phyloP scores from a whole-genome alignment of 2,329 filamentous ascomycete species.

The Fonsecaea pedrosoi region DNA sequence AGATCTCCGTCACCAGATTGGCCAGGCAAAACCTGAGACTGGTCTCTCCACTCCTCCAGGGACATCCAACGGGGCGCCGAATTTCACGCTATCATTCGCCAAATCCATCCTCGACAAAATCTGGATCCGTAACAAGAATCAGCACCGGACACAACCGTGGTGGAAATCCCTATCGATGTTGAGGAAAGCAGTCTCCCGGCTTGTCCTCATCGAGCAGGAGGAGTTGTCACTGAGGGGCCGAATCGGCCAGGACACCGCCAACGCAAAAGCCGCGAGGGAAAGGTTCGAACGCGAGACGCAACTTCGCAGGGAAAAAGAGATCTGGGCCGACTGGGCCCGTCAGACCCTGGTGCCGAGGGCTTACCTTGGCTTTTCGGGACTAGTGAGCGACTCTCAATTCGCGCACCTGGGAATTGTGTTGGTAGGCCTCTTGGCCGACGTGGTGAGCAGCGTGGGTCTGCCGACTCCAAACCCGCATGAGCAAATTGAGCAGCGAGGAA shows the following conservation, averaged over 20 bases:
- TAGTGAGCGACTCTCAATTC: constrained; percentile 75
- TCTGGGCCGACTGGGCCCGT: constrained; percentile 49
- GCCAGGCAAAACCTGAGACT: background rate
- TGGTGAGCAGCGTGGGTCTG: constrained; percentile 56
- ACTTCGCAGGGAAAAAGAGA: constrained; percentile 44
- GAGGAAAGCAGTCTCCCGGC: constrained; percentile 67
- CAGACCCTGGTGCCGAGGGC: constrained; percentile 51
- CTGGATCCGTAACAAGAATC: constrained; percentile 77
- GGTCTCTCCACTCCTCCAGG: background rate
- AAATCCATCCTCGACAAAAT: constrained; percentile 31
- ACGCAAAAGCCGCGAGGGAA: constrained; percentile 45
- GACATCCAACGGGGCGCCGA: background rate
- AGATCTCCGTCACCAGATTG: background rate
- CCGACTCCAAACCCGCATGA: constrained; percentile 30
- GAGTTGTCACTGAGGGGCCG: constrained; percentile 5
- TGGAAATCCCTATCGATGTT: constrained; percentile 76
- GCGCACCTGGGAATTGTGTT: constrained; percentile 73
- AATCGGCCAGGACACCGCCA: background rate
- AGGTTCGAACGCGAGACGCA: constrained; percentile 51
- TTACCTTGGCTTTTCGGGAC: constrained; percentile 66
- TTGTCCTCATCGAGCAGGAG: constrained; percentile 53
- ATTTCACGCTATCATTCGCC: constrained; percentile 7
- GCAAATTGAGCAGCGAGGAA: constrained; percentile 19
- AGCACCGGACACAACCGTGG: constrained; percentile 83
- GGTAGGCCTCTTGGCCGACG: constrained; percentile 67